Evolutionary conservation across 768 basidiomycete genomes (phyloP), one percentile per base, ranked within the genome.

Genomic region (Clavulina sp.): DNA sequence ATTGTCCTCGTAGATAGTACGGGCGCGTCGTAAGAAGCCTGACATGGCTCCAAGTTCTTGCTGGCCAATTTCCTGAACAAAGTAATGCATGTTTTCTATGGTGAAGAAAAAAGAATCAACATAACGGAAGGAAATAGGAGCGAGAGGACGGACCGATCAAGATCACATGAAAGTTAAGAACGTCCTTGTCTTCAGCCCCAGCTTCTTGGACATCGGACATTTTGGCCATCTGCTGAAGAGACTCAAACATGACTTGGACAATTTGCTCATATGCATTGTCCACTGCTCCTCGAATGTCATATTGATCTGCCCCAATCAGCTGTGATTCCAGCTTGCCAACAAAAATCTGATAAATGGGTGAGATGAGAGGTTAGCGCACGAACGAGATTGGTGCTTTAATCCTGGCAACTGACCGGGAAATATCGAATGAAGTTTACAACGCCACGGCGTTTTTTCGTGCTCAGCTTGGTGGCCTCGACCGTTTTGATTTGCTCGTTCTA

Each of bases 11-110:
- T 95, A 96, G 47, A 91, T 80, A 0, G 66, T 69, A 63, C 88
- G 80, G 0, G 92, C 93, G 52, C 74, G 75, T 56, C 73, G 74
- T 47, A 80, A 66, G 60, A 86, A 89, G 1, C 66, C 60, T 44
- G 68, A 67, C 56, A 83, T 69, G 46, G 85, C 74, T 51, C 73
- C 67, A 49, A 80, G 67, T 60, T 84, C 75, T 59, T 88, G 69
- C 57, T 74, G 75, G 0, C 80, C 73, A 31, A 83, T 78, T 60
- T 93, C 91, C 0, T 81, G 76, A 33, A 89, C 75, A 61, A 95
- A 93, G 61, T 84, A 80, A 57, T 92, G 84, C 91, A 93, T 95
- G 62, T 97, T 97, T 66, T 95, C 93, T 97, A 61, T 2, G 28
- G 38, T 4, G 31, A 64, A 21, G 34, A 23, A n/a, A n/a, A n/a